A percentile compares a stretch with the other conserved stretches of the same genome.
Conservation (phyloP, 2,329 filamentous ascomycete genomes). For the Scorias spongiosa region DNA sequence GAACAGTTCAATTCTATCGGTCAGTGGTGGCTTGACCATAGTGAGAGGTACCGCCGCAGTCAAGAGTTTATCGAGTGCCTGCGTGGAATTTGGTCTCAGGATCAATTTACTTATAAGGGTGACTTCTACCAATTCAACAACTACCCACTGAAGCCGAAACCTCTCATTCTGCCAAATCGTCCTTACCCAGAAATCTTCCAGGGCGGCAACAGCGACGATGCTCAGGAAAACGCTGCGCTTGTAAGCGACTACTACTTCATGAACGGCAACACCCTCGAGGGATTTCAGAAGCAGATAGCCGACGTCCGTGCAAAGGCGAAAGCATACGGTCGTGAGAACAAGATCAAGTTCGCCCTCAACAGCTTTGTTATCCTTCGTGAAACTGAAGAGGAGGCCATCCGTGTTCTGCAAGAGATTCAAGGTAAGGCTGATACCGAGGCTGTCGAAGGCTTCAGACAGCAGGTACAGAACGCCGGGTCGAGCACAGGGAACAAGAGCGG, state of each 20-base stretch:
- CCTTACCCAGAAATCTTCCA: constrained; percentile 39
- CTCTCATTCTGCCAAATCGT: constrained; percentile 27
- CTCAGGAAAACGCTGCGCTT: constrained; percentile 32
- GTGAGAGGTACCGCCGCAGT: constrained; percentile 35
- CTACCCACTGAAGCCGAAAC: constrained; percentile 36
- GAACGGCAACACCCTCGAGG: constrained; percentile 41
- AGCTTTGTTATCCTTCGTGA: constrained; percentile 36
- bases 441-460: constrained; percentile 33
- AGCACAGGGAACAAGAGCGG: constrained; percentile 33
- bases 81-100: constrained; percentile 37
- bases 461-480: constrained; percentile 36
- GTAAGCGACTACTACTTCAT: constrained; percentile 40
- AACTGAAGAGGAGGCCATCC: constrained; percentile 35
- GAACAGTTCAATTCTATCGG: constrained; percentile 32
- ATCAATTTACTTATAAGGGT: constrained; percentile 34
- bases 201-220: constrained; percentile 37
- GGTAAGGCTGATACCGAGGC: constrained; percentile 38
- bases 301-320: constrained; percentile 34
- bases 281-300: constrained; percentile 34
- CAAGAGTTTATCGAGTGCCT: constrained; percentile 38
- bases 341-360: constrained; percentile 36
- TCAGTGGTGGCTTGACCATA: constrained; percentile 41
- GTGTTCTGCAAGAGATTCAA: constrained; percentile 36
- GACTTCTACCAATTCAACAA: constrained; percentile 40
- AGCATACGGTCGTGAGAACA: constrained; percentile 27